These are phyloP conservation scores for Cylindrotheca fusiformis DNA, from an alignment of 108 stramenopile genomes.

Conservation along the genomic window DNA sequence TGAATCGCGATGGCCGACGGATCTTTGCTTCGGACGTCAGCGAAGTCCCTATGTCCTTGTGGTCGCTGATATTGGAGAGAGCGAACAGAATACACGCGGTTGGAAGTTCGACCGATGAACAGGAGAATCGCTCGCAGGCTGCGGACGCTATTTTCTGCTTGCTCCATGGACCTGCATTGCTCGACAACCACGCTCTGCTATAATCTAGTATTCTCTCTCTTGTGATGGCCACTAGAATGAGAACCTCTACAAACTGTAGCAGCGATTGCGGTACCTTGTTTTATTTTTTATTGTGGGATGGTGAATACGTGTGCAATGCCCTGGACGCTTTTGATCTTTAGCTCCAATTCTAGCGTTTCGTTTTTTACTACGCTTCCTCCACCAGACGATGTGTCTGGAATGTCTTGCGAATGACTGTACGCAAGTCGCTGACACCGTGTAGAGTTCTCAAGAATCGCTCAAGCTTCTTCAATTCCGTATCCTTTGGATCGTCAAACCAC, in stretches of 20 bases:
- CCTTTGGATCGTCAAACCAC: slow-evolving; percentile 95
- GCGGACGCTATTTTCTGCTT: slow-evolving; percentile 22
- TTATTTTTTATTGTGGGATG: no score
- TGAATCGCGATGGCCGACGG: slow-evolving; percentile 23
- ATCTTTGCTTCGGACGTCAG: slow-evolving; percentile 13
- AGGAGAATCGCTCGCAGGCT: slow-evolving; percentile 2
- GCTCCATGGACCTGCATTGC: slow-evolving; percentile 24
- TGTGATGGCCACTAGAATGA: no score
- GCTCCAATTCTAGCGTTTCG: background rate
- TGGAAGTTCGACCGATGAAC: background rate
- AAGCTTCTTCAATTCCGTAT: slow-evolving; percentile 89
- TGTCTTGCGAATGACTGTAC: slow-evolving; percentile 59
- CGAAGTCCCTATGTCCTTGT: slow-evolving; percentile 12
- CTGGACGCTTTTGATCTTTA: no score
- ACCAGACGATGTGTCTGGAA: slow-evolving; percentile 67
- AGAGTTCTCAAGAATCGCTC: slow-evolving; percentile 81
- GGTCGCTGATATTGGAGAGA: slow-evolving; percentile 26
- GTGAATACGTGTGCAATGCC: no score
- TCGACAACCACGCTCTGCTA: no score
- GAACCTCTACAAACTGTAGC: no score
- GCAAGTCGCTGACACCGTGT: slow-evolving; percentile 76
- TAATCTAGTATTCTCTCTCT: no score
- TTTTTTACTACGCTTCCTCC: slow-evolving; percentile 20
- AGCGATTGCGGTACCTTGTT: no score
- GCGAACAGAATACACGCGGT: slow-evolving; percentile 13